phyloP scores from a whole-genome alignment of 495 filamentous ascomycete species.

The Halenospora varia region DNA sequence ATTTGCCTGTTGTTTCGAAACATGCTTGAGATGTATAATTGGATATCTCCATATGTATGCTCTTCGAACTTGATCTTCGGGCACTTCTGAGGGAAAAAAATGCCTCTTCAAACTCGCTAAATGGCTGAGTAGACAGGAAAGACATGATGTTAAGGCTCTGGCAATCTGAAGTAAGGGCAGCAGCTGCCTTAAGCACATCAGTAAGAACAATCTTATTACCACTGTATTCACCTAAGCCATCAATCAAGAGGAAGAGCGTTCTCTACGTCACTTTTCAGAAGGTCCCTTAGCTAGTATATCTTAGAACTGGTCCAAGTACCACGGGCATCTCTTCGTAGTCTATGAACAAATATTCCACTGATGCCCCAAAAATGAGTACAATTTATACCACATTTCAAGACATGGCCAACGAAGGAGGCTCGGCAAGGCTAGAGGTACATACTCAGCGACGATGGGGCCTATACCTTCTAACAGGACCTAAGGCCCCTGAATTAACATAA shows the following conservation, averaged over 20 bases:
- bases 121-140: conserved; percentile 30
- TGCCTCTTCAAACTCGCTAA: neutral
- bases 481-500: neutral
- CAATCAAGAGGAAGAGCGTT: conserved; percentile 24
- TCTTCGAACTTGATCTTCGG: conserved; percentile 24
- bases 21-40: conserved; percentile 1
- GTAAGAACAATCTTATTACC: conserved; percentile 23
- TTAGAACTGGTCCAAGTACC: conserved; percentile 28
- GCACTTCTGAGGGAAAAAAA: conserved; percentile 1
- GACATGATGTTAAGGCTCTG: conserved; percentile 23
- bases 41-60: conserved; percentile 20
- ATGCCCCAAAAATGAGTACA: neutral
- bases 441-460: neutral
- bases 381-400: neutral
- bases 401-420: too few relatives aligned
- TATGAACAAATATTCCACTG: conserved; percentile 31
- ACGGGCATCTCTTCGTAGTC: conserved; percentile 26
- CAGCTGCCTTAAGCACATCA: conserved; percentile 19
- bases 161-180: neutral
- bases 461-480: neutral
- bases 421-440: neutral
- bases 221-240: conserved; percentile 32
- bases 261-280: conserved; percentile 27
- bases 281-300: conserved; percentile 30
- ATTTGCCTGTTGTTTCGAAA: neutral